Evolutionary conservation across 2,329 filamentous ascomycete species (phyloP).

Genomic region (Fusarium protoensiforme): DNA sequence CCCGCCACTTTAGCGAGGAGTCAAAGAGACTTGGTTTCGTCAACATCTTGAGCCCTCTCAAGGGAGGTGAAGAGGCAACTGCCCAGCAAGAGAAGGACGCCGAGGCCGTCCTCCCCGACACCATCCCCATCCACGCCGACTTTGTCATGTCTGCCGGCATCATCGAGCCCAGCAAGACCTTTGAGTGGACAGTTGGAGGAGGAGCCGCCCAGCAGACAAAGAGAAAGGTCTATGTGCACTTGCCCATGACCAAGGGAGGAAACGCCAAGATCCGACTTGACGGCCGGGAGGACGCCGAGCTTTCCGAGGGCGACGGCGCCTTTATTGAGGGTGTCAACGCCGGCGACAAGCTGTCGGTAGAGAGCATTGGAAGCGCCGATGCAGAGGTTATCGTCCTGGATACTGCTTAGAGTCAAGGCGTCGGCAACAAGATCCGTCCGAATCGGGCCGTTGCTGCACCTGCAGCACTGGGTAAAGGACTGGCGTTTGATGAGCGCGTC

Average conservation of each 20-base stretch:
- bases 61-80: slow-evolving; percentile 72
- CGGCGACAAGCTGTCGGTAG: slow-evolving; percentile 72
- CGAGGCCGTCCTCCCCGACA: slow-evolving; percentile 69
- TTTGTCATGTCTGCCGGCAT: slow-evolving; percentile 85
- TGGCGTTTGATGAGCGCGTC: background rate
- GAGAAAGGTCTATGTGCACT: slow-evolving; percentile 82
- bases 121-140: slow-evolving; percentile 87
- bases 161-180: slow-evolving; percentile 71
- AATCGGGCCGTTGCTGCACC: background rate
- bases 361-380: slow-evolving; percentile 75
- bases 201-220: slow-evolving; percentile 62
- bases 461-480: background rate
- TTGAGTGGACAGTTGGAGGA: slow-evolving; percentile 78
- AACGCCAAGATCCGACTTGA: slow-evolving; percentile 77
- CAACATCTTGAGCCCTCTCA: slow-evolving; percentile 79
- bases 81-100: slow-evolving; percentile 71
- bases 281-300: slow-evolving; percentile 70
- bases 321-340: slow-evolving; percentile 75
- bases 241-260: slow-evolving; percentile 83
- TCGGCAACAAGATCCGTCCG: background rate
- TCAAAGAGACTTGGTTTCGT: slow-evolving; percentile 78
- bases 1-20: slow-evolving; percentile 76
- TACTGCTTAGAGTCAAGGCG: slow-evolving; percentile 58
- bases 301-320: slow-evolving; percentile 84
- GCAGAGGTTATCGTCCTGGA: slow-evolving; percentile 77